phyloP scores from a whole-genome alignment of 1,284 basidiomycete genomes.

The Marasmius tenuissimus region DNA sequence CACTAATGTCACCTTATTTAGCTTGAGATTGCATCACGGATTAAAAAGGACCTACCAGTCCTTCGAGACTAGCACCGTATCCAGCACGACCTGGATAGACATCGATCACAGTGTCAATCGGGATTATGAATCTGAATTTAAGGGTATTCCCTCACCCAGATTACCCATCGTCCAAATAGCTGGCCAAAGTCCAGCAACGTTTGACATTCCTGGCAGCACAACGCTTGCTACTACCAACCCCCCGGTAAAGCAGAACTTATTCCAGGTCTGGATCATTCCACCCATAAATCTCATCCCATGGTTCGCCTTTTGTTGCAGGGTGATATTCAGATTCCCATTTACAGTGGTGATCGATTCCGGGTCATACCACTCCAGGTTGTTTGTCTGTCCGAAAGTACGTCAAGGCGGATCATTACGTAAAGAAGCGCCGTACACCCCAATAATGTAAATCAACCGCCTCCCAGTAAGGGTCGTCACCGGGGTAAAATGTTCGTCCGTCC shows the following conservation, averaged over 20 bases:
- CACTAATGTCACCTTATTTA: not conserved
- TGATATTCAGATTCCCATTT: slow-evolving; percentile 11
- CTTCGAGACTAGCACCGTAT: slow-evolving; percentile 49
- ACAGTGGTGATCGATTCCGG: slow-evolving; percentile 12
- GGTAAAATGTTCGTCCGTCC: slow-evolving; percentile 56
- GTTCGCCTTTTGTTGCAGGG: slow-evolving; percentile 11
- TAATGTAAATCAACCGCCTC: slow-evolving; percentile 48
- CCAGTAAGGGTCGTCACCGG: slow-evolving; percentile 20
- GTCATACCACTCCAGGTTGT: slow-evolving; percentile 44
- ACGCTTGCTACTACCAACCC: slow-evolving; percentile 59
- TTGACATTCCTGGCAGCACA: slow-evolving; percentile 61
- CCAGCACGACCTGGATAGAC: slow-evolving; percentile 34
- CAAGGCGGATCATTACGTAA: not conserved
- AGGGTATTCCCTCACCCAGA: slow-evolving; percentile 27
- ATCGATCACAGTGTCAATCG: not conserved
- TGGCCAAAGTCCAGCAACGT: slow-evolving; percentile 64
- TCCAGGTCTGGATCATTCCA: slow-evolving; percentile 43
- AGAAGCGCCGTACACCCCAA: slow-evolving; percentile 34
- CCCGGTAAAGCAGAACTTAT: slow-evolving; percentile 70
- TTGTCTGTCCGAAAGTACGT: slow-evolving; percentile 17
- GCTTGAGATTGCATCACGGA: not conserved
- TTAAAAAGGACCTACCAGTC: slow-evolving; percentile 33
- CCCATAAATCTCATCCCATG: slow-evolving; percentile 23
- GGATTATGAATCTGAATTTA: not conserved
- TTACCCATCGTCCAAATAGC: slow-evolving; percentile 77